These are phyloP conservation scores for Xerocomus potaroensis DNA, from an alignment of 768 basidiomycete genomes.

Conservation along the genomic window DNA sequence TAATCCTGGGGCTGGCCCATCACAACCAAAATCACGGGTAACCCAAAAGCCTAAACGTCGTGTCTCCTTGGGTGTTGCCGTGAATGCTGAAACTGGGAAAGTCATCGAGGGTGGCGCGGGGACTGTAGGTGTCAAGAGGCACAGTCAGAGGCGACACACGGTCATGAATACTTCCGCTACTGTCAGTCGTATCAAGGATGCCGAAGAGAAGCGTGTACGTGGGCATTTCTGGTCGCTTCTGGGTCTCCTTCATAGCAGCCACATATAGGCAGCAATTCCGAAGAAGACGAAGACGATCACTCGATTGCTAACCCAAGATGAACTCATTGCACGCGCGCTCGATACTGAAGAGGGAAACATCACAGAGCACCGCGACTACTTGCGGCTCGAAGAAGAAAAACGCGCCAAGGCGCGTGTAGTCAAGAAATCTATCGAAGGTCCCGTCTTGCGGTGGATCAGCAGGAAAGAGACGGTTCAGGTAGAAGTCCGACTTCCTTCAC, in stretches of 20 bases:
- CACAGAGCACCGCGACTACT: constrained; percentile 71
- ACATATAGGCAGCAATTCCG: constrained; percentile 49
- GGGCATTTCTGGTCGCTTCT: neutral
- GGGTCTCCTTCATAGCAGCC: neutral
- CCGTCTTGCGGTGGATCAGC: constrained; percentile 70
- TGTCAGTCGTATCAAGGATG: constrained; percentile 58
- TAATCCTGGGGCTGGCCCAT: constrained; percentile 45
- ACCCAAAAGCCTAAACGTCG: constrained; percentile 37
- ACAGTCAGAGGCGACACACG: constrained; percentile 66
- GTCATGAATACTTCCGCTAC: constrained; percentile 68
- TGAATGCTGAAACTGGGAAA: constrained; percentile 62
- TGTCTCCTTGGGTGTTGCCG: constrained; percentile 50
- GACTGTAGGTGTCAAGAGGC: constrained; percentile 32
- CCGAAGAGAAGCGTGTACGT: constrained; percentile 57
- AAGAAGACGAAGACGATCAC: constrained; percentile 56
- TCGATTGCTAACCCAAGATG: constrained; percentile 68
- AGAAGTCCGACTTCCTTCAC: constrained; percentile 18
- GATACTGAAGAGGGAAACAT: constrained; percentile 87
- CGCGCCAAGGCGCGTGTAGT: constrained; percentile 60
- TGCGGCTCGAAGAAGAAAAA: constrained; percentile 78
- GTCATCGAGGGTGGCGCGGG: constrained; percentile 36
- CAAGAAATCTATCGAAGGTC: constrained; percentile 58
- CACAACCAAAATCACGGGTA: constrained; percentile 25
- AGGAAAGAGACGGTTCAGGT: constrained; percentile 55
- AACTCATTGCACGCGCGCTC: constrained; percentile 76